Base-by-base conservation (phyloP, 805 yeast genomes). In the Barnettozyma siamensis region DNA sequence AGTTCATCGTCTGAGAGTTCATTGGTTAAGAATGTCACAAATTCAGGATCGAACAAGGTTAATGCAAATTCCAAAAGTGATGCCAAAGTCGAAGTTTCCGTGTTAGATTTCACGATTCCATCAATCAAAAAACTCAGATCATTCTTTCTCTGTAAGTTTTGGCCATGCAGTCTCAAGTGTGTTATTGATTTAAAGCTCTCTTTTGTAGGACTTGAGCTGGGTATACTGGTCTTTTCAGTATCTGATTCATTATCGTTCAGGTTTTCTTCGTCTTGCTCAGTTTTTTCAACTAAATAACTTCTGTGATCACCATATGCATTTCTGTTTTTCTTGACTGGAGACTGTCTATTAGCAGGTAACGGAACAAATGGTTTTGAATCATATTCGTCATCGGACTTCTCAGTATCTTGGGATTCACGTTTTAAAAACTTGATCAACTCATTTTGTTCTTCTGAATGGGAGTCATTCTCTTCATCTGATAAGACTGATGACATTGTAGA, bases 111-210 rank as follows among this genome's bases (percentile, higher is more conserved):
- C 1, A 55, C 38, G 11, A 51, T 41, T 1, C 53, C 57, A 11
- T 53, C 59, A 2, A 58, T 28, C 6, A 66, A 38, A 40, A 64
- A 66, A n/a, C 56, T 64, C 27, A 62, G 43, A 26, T 67, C 70
- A 38, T 66, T 68, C 33, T 51, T 51, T 35, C 49, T 59, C 40
- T 63, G 60, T 2, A 62, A 44, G 13, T 54, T 53, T 19, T 57
- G 55, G 3, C 75, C 75, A 41, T 60, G 56, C 2, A 59, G 57
- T 31, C 60, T 53, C 17, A 66, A 51, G 29, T 58, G 59, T 6
- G 55, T 28, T n/a, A 58, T 44, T 9, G 55, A 55, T 33, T 55
- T 57, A 13, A 59, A 2, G 20, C 31, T 12, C 4, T 33, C 19
- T 20, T 37, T 16, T 18, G 28, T 27, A 9, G 47, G 49, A 7